Evolutionary conservation across 2,329 filamentous ascomycete genomes (phyloP), one percentile per base, ranked within the genome.

Genomic region (Xylaria sp.): DNA sequence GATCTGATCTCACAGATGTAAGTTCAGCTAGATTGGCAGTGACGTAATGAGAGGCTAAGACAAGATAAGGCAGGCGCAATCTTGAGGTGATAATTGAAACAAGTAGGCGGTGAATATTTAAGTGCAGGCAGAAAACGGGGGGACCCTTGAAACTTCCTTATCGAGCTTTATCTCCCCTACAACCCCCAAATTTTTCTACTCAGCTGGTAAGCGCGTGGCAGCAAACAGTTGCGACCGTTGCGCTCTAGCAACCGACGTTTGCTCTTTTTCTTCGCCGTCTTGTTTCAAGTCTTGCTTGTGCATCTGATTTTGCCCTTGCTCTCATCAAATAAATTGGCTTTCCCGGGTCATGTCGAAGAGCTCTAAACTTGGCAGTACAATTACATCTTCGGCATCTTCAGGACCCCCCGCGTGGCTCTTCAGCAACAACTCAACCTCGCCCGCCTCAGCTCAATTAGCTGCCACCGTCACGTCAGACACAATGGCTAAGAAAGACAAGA

Each of bases 361-460:
- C 63, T 51, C 68, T 11, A 63, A 51, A 38, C 38, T 61, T 64
- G 66, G 44, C 58, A 67, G 38, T 56, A 65, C 62, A 38, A 64
- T 69, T 67, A 70, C 62, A 67, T 59, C 68, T 60, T 67, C 46
- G 64, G 51, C 68, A 67, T 67, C 72, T 33, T 69, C 70, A 66
- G 69, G 65, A 51, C 77, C 77, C 59, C 78, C 78, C 17, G 66
- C 74, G 51, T 80, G 78, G 78, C 70, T 80, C 23, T 80, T 80
- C 59, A 76, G 67, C 66, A 79, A 79, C 62, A 80, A 80, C 66
- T 72, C 71, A 51, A 59, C 56, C n/a, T 68, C 67, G n/a, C 40
- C 40, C 46, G 53, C 13, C 46, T 69, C 56, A 17, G 58, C 56
- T 44, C 68, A 68, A 54, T 51, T 33, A 15, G 42, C 51, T 36